Evolutionary conservation across 1,139 yeast genomes (phyloP), one percentile per base, ranked within the genome.

Genomic region (Blastobotrys petasosporus): DNA sequence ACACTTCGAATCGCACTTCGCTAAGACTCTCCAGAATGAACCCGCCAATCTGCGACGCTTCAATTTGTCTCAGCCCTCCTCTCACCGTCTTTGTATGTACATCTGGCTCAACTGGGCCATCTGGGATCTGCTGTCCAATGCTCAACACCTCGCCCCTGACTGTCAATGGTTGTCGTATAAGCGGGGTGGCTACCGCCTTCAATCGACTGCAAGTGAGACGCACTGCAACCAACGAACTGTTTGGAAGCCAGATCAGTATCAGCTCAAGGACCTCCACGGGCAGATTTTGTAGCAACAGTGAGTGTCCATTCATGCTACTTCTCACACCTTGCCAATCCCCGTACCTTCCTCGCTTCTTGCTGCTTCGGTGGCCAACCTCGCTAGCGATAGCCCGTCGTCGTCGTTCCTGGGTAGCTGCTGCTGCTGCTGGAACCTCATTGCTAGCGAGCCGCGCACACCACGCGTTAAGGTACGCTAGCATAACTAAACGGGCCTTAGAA

Each of bases 241-340:
- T 40, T 13, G 12, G 28, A 11, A 39, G 12, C 12, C 34, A n/a
- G 9, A n/a, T 11, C 13, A 40, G 17, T 25, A 40, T 37, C 25
- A 40, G 28, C 10, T 40, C 38, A n/a, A 34, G 25, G 2, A 40
- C 4, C 28, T 40, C 43, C 13, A 40, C 43, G 13, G 43, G 43
- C 4, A 40, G 43, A 13, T 20, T 7, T 20, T 20, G 6, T 7
- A 20, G 25, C 25, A 4, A 4, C 25, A 20, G 25, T 7, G 25
- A 20, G 25, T 7, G 4, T 7, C 7, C 25, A 20, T 20, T 20
- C 25, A 20, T 20, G 25, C 25, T 20, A 20, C 25, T 20, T 20
- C 25, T 20, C 25, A 4, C 25, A 4, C 25, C 25, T 20, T 20
- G 25, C 25, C 4, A 20, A 20, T 20, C 25, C 25, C 25, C 25